phyloP scores from a whole-genome alignment of 768 basidiomycete species.

The Coprinopsis strossmayeri region DNA sequence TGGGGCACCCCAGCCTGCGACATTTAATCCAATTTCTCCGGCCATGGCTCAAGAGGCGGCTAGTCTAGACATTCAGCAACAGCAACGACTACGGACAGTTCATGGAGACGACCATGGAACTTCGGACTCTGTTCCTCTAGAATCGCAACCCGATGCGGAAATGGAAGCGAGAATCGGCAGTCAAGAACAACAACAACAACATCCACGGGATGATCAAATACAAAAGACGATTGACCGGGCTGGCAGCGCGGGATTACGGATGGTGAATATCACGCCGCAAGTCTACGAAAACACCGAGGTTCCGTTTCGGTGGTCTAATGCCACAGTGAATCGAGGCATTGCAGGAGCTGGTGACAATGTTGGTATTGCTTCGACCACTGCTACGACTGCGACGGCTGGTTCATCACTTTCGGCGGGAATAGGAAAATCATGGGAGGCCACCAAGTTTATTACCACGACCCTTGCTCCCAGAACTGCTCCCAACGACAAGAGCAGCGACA shows the following conservation, averaged over 20 bases:
- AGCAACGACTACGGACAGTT: not conserved
- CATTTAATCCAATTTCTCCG: not conserved
- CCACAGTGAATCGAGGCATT: not conserved
- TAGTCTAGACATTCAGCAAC: not conserved
- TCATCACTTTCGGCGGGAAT: not conserved
- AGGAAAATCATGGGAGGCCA: not conserved
- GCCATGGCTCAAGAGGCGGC: not conserved
- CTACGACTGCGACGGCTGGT: not conserved
- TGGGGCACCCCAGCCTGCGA: not conserved
- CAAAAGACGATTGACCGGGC: not conserved
- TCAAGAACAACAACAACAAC: not conserved
- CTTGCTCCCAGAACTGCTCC: not conserved
- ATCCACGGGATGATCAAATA: not conserved
- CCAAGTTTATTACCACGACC: not conserved
- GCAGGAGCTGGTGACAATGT: not conserved
- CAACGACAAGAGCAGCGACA: not conserved
- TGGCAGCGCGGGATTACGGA: not conserved
- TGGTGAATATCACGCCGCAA: conserved; percentile 6
- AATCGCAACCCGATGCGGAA: not conserved
- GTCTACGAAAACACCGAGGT: not conserved
- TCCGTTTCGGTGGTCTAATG: conserved; percentile 1
- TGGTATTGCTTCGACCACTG: too few relatives aligned
- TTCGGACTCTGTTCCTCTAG: not conserved
- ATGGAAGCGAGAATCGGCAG: not conserved
- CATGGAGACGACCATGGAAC: not conserved